Evolutionary conservation across 2,329 filamentous ascomycete species (phyloP), one percentile per base, ranked within the genome.

Genomic region (Colletotrichum sp.): DNA sequence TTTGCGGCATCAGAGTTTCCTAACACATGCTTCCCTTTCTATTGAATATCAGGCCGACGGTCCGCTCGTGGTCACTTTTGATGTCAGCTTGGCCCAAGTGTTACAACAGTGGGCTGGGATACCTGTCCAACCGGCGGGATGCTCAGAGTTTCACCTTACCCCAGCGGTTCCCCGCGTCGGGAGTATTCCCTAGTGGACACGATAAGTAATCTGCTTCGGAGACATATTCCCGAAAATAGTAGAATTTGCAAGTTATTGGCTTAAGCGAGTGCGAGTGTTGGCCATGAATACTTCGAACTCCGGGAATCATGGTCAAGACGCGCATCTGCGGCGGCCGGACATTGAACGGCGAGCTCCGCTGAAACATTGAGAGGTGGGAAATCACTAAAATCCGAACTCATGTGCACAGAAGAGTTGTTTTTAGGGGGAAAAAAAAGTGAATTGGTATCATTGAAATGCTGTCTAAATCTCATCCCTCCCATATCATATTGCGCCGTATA

Each of bases 261-360:
- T 52, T 22, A 52, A 52, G 44, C 44, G n/a, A 52, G 6, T 52
- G n/a, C 44, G n/a, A 52, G n/a, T 13, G n/a, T n/a, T 13, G 6
- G 6, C 44, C 44, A 52, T 2, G n/a, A 22, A 6, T 13, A 5
- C 12, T 22, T 52, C n/a, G 3, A 52, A 52, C 0, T 52, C n/a
- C 11, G 6, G 4, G 44, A 6, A 44, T 6, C 0, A 7, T 4
- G 19, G 6, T 5, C 6, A 22, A 22, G 8, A 22, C 0, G 6
- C 39, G 39, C 9, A 9, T 48, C 2, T 12, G 11, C 3, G 19
- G 8, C 3, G 6, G 9, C 39, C 19, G 19, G 19, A 12, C 5
- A 13, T 3, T 1, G 4, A 8, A 8, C 1, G n/a, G n/a, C 44
- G 11, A 22, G 6, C 1, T 13, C 11, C 4, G 4, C 6, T 22